A percentile compares a stretch with the other conserved stretches of the same genome.
phyloP scores from a whole-genome alignment of 768 basidiomycete species.

The Suillus paluster region DNA sequence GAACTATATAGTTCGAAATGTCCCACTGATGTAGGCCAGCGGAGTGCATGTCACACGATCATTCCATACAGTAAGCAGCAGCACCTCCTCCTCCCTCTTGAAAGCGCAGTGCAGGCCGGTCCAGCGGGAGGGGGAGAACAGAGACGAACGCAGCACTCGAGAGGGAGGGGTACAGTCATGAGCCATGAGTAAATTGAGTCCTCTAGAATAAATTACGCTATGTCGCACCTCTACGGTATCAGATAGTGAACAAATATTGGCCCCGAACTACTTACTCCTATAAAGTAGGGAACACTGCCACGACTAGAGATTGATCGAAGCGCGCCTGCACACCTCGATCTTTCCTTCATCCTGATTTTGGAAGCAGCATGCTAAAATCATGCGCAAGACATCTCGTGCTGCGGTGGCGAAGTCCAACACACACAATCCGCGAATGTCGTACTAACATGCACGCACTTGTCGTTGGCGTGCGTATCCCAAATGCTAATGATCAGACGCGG shows the following conservation, averaged over 20 bases:
- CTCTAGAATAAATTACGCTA: not conserved
- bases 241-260: not conserved
- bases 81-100: too few relatives aligned
- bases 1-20: too few relatives aligned
- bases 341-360: not conserved
- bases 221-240: not conserved
- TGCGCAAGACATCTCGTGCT: not conserved
- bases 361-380: not conserved
- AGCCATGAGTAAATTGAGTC: not conserved
- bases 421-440: not conserved
- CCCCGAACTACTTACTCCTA: not conserved
- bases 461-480: not conserved
- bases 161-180: not conserved
- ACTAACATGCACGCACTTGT: not conserved
- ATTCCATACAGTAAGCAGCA: too few relatives aligned
- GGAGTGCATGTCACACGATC: too few relatives aligned
- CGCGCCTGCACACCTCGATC: not conserved
- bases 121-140: slow-evolving; percentile 16
- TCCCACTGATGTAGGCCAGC: too few relatives aligned
- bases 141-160: not conserved
- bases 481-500: not conserved
- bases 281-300: not conserved
- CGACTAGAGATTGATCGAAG: too few relatives aligned
- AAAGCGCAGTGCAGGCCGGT: too few relatives aligned
- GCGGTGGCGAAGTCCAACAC: not conserved